A percentile compares a stretch with the other conserved stretches of the same genome.
These are phyloP conservation scores for Metarhizium rileyi DNA, from an alignment of 2,329 filamentous ascomycete genomes.

Conservation along the genomic window DNA sequence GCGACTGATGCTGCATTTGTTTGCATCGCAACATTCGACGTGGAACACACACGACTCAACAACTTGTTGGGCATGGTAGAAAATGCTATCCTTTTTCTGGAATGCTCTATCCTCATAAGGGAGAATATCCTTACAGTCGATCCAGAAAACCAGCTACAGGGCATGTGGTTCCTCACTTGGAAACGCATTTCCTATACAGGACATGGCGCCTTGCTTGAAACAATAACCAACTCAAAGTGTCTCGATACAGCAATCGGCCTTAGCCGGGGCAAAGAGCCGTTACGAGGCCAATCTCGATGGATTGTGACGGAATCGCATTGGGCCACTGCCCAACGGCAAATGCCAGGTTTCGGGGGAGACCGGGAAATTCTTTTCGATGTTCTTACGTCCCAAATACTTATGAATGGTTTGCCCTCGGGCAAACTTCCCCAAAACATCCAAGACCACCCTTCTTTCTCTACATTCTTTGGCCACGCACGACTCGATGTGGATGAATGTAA, in stretches of 20 bases:
- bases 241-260: background rate
- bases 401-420: conserved; percentile 39
- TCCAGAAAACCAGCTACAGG: background rate
- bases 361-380: conserved; percentile 35
- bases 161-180: background rate
- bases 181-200: background rate
- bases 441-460: conserved; percentile 25
- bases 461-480: conserved; percentile 31
- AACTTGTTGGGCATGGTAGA: background rate
- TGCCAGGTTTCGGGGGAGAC: background rate
- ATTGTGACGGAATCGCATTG: background rate
- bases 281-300: background rate
- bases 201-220: background rate
- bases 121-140: background rate
- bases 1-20: background rate
- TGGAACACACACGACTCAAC: background rate
- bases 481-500: conserved; percentile 34
- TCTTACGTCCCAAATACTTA: conserved; percentile 39
- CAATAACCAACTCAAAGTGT: background rate
- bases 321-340: background rate
- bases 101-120: background rate
- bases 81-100: background rate
- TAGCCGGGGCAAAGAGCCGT: background rate
- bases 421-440: conserved; percentile 37
- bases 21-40: background rate